Evolutionary conservation across 169 alveolate genomes (phyloP), one percentile per base, ranked within the genome.

Genomic region (Plasmodium malariae): DNA sequence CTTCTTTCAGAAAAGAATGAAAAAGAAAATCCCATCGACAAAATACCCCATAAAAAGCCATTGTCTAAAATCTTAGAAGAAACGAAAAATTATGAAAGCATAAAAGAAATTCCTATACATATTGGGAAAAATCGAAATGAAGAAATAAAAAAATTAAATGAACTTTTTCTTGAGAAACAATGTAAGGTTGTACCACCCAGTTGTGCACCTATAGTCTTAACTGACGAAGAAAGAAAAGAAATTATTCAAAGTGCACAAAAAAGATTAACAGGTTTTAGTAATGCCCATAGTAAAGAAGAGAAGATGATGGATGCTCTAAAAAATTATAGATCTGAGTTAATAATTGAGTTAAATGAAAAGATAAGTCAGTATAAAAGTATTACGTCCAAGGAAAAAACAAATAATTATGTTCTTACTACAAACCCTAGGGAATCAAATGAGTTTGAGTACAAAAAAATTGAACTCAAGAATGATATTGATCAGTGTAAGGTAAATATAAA

Each of bases 141-240:
- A 30, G 91, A 83, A 45, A 83, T 67, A 32, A 83, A 83, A 67
- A 65, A 67, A 54, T 48, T 83, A 5, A 34, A 40, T 45, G 60
- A 48, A 3, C 51, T 55, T 49, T 83, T 83, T 48, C 40, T 68
- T 24, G 86, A 70, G 19, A 48, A 83, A 19, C 43, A 83, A 68
- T 83, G 91, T 67, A 67, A 49, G 21, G 62, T 83, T 3, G 34
- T 83, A 28, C 91, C 91, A n/a, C 86, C 80, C 24, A 83, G 91
- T 34, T 83, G 86, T 60, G 76, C 91, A 17, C 70, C 72, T 2
- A 19, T 71, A 6, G 72, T 68, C 21, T 83, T 83, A 60, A 83
- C 91, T 24, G 86, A 83, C 17, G 91, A 83, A 57, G 91, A 83
- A 57, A 83, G 36, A 69, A 83, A 70, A 70, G 85, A 67, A 51